Percentiles rank a stretch among this genome's conserved stretches.
Evolutionary conservation across 371 early-diverging fungal genomes (phyloP).

Genomic region (Syncephalastrum monosporum): DNA sequence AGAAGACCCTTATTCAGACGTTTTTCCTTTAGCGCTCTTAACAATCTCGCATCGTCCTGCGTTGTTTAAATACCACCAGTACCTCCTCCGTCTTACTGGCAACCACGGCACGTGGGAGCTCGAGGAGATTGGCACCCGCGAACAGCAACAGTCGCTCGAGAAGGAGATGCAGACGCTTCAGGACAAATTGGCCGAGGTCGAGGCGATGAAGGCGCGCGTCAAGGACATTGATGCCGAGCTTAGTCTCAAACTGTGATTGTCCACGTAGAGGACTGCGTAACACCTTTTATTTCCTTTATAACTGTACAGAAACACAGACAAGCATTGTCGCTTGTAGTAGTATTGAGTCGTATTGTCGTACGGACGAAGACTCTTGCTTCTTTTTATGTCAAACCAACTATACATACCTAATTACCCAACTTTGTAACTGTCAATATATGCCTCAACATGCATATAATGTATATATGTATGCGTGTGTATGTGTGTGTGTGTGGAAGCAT

Average conservation of each 20-base stretch:
- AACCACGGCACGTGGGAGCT: slow-evolving; percentile 84
- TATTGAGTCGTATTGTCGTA: too few species aligned
- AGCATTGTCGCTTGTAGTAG: too few species aligned
- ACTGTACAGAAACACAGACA: too few species aligned
- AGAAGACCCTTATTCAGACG: neutral
- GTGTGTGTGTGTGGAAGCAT: too few species aligned
- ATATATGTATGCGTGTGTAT: too few species aligned
- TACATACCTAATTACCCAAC: too few species aligned
- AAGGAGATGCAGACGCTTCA: slow-evolving; percentile 78
- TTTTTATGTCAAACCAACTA: too few species aligned
- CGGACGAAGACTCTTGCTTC: too few species aligned
- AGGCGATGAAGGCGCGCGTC: slow-evolving; percentile 65
- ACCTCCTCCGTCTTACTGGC: slow-evolving; percentile 64
- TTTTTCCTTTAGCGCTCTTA: slow-evolving; percentile 53
- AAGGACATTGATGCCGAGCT: slow-evolving; percentile 66
- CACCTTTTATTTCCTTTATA: too few species aligned
- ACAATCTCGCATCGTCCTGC: slow-evolving; percentile 91
- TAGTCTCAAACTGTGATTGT: slow-evolving; percentile 35
- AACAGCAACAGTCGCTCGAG: slow-evolving; percentile 77
- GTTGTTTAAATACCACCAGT: slow-evolving; percentile 85
- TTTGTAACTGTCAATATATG: too few species aligned
- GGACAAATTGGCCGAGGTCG: slow-evolving; percentile 72
- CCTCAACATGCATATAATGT: too few species aligned
- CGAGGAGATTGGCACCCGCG: slow-evolving; percentile 72
- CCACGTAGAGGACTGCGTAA: too few species aligned